Base-by-base conservation (phyloP, 441 rosid genomes). In the Gossypium schwendimanii region DNA sequence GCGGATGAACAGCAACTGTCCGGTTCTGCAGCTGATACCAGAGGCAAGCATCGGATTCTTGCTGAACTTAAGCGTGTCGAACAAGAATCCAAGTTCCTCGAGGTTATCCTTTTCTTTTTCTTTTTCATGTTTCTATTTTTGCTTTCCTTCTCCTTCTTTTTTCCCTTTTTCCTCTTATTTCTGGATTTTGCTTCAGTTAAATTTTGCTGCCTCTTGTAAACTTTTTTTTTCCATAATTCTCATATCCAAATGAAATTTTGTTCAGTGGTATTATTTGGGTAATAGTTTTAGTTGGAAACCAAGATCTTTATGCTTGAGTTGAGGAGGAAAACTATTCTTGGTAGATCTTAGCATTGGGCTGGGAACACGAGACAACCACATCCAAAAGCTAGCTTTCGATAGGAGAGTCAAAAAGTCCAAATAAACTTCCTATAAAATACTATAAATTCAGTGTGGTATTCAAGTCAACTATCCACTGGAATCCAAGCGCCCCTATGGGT, bases 31-130 rank as follows among this genome's bases (percentile, higher is more conserved):
- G 26, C 79, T 41, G 92, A 86, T 66, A 81, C 81, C 17, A 78
- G 87, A 9, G 89, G 93, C 61, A 87, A 77, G 83, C 89, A 89
- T 77, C 84, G 84, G 78, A 77, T 89, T 74, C 86, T 83, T 36
- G 93, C 93, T 1, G 91, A 89, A 74, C 84, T 85, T 73, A 83
- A 82, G 79, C 87, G 89, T 33, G 84, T 86, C 63, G 84, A 87
- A 66, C 91, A 89, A 72, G 93, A 89, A 71, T 66, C 81, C 60
- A 75, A 2, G 20, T 89, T 82, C 81, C 75, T 89, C 57, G 81
- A 89, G 89, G 91, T 89, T 33, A 6, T 54, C 4, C 50, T 24
- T 60, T 21, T 14, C 31, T 23, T 21, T 23, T 21, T 10, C 0
- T 1, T n/a, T 23, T 52, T 26, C 52, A 17, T 55, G 6, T 52